Percentiles rank a stretch among this genome's conserved stretches.
phyloP scores from a whole-genome alignment of 768 basidiomycete genomes.

The Phlebiopsis flavidoalba region DNA sequence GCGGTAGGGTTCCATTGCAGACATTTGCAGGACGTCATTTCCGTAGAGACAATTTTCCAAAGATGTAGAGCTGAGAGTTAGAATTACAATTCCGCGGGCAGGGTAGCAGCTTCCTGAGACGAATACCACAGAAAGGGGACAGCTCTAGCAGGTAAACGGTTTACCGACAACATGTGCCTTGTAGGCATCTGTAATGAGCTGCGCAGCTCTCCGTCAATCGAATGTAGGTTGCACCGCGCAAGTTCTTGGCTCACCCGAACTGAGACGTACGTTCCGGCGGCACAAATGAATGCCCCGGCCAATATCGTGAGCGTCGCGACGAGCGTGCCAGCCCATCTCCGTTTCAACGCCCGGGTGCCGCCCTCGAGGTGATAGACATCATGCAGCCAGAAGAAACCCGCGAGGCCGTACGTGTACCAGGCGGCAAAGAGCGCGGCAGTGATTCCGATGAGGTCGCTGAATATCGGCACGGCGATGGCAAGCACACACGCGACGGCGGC shows the following conservation, averaged over 20 bases:
- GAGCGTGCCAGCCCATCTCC: slow-evolving; percentile 28
- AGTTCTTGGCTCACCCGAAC: slow-evolving; percentile 34
- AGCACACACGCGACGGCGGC: slow-evolving; percentile 41
- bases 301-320: slow-evolving; percentile 40
- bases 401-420: slow-evolving; percentile 55
- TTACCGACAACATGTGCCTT: slow-evolving; percentile 34
- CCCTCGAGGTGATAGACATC: slow-evolving; percentile 40
- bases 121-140: neutral
- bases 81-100: no score
- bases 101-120: no score
- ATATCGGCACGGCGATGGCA: slow-evolving; percentile 48
- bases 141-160: slow-evolving; percentile 38
- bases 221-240: neutral
- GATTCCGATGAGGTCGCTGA: slow-evolving; percentile 50
- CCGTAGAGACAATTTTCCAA: no score
- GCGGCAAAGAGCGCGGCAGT: slow-evolving; percentile 49
- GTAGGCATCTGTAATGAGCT: slow-evolving; percentile 47
- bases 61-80: no score
- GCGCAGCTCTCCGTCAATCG: slow-evolving; percentile 1
- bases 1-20: no score
- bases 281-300: slow-evolving; percentile 47
- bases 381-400: slow-evolving; percentile 51
- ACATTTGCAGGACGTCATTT: no score
- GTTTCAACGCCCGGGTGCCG: slow-evolving; percentile 24
- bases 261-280: slow-evolving; percentile 48